Base-by-base conservation (phyloP, 2,329 filamentous ascomycete species). In the Colletotrichum lini region DNA sequence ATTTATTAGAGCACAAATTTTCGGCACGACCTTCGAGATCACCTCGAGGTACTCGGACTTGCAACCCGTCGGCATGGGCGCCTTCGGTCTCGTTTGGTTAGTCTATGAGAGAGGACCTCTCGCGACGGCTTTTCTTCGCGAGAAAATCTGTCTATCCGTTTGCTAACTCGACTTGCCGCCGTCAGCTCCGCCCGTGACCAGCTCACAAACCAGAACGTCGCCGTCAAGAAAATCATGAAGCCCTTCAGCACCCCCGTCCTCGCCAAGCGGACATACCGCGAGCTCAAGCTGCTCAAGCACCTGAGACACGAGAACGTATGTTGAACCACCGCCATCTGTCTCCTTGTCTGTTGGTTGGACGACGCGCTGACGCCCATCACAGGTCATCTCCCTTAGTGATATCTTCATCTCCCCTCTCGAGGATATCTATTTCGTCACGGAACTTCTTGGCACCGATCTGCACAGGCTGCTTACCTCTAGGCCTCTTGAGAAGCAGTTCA, bases 211-310 rank as follows among this genome's bases (percentile, higher is more conserved):
- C 95, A 98, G 83, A 95, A 95, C 84, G 96, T 99, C 73, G 96
- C 96, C 71, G 95, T 99, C 81, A 99, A 99, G 90, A 99, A 99
- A 90, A 99, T 99, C 80, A 98, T 99, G 96, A 99, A 98, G 88
- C 96, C 96, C 12, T 99, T 99, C 85, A 98, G 95, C 88, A 99
- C 96, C n/a, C 95, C 96, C 1, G 96, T 99, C 70, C 88, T 99
- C 58, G 96, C 96, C 70, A 99, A 99, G 88, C 91, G 96, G 80
- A 99, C 96, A 76, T 99, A 99, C 83, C 92, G 96, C 80, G 96
- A 99, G 84, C 86, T 99, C 80, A 99, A 98, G 87, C 90, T 99
- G 74, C 87, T 99, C 79, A 99, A 98, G 87, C 96, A 99, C 80
- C 87, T 99, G 73, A 92, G 92, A 80, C 96, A 99, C 82, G 96